These are phyloP conservation scores for Cytospora mali DNA, from an alignment of 2,329 filamentous ascomycete species.

Conservation along the genomic window DNA sequence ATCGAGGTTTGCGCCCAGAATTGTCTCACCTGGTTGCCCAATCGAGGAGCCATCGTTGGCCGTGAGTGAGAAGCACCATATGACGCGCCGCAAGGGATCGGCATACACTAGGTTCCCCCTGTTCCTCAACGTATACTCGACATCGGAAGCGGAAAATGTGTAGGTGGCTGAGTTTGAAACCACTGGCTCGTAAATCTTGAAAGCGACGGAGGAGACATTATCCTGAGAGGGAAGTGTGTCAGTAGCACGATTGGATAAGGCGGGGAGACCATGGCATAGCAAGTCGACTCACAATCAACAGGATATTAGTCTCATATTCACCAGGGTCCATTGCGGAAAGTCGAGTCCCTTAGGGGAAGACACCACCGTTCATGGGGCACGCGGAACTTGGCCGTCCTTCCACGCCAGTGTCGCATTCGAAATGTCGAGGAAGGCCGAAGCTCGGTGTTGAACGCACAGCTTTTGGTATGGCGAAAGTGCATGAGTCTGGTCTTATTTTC, in stretches of 20 bases:
- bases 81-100: conserved; percentile 51
- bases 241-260: conserved; percentile 21
- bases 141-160: conserved; percentile 50
- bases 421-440: conserved; percentile 11
- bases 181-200: conserved; percentile 57
- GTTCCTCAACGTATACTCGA: conserved; percentile 54
- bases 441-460: conserved; percentile 7
- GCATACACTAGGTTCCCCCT: conserved; percentile 57
- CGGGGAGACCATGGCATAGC: background rate
- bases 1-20: conserved; percentile 46
- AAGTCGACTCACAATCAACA: conserved; percentile 54
- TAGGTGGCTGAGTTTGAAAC: conserved; percentile 48
- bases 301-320: conserved; percentile 64
- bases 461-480: conserved; percentile 5
- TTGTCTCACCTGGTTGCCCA: conserved; percentile 30
- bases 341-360: conserved; percentile 31
- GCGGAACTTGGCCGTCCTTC: conserved; percentile 21
- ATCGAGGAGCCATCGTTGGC: conserved; percentile 43
- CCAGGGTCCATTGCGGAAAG: conserved; percentile 61
- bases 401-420: conserved; percentile 20
- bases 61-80: conserved; percentile 59
- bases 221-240: conserved; percentile 43
- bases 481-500: conserved; percentile 11
- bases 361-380: conserved; percentile 27
- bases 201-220: conserved; percentile 58